Base-by-base conservation (phyloP, 176 grass and related monocot species). In the Avena insularis region DNA sequence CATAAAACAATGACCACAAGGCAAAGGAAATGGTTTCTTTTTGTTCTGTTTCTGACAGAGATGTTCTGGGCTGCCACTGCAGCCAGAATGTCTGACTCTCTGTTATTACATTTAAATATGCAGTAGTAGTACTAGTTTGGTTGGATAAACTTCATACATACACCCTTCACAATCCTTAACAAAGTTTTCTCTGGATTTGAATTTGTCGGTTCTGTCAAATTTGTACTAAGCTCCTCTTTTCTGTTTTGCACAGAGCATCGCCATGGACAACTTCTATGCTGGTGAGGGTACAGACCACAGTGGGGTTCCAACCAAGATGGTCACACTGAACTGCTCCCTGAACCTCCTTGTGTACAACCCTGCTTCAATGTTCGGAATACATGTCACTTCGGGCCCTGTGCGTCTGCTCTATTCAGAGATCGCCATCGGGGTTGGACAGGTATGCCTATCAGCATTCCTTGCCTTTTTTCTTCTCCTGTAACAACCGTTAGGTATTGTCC, bases 301-400 rank as follows among this genome's bases (percentile, higher is more conserved):
- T 5, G 97, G 97, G 15, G 92, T 99, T 55, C 97, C 94, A 40
- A 99, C 97, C 61, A 96, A 99, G 69, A 65, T 99, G 94, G 87
- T 96, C 20, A 99, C 97, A 0, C 61, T 93, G 2, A 99, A 99
- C 70, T 99, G 97, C 88, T 93, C 97, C 31, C 78, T 99, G 16
- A 89, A 91, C 57, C 83, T 99, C 48, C 19, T 62, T 40, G 94
- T 99, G 60, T 92, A 94, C 85, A 99, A 99, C 64, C 69, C 94
- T 50, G 94, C 97, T 4, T 16, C 90, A 23, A 99, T 97, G 97
- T 97, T 92, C 57, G 97, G 97, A n/a, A 99, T 99, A 62, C 92
- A 99, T 92, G 97, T 99, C 47, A 91, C 90, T n/a, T 93, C 97
- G 57, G 92, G 87, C 78, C 87, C 97, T 73, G 91, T 96, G 35